Evolutionary conservation across 805 yeast genomes (phyloP).

Genomic region (Ogataea thermomethanolica): DNA sequence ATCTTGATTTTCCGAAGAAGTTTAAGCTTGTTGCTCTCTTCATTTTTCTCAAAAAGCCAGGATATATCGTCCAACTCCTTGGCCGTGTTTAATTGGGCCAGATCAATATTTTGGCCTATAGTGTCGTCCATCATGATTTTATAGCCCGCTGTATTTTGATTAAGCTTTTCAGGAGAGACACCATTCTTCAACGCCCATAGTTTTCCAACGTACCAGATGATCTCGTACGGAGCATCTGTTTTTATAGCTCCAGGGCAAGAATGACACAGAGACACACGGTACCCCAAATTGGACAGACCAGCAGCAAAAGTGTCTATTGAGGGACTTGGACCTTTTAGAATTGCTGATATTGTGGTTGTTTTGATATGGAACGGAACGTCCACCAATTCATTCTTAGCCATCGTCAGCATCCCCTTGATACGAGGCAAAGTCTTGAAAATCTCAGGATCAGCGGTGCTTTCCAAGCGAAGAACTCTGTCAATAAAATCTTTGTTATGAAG

Average conservation of each 20-base stretch:
- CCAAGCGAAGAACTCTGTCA: conserved; percentile 56
- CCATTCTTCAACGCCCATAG: conserved; percentile 53
- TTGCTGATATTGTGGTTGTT: conserved; percentile 70
- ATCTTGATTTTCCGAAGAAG: conserved; percentile 70
- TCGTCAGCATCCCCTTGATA: conserved; percentile 87
- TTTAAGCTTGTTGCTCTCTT: conserved; percentile 54
- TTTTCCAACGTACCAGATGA: conserved; percentile 68
- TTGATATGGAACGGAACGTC: conserved; percentile 77
- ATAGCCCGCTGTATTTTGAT: conserved; percentile 54
- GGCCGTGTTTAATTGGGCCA: conserved; percentile 22
- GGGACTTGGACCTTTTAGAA: conserved; percentile 80
- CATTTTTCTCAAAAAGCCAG: conserved; percentile 60
- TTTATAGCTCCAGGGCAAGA: conserved; percentile 82
- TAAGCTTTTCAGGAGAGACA: conserved; percentile 39
- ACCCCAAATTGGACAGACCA: conserved; percentile 83
- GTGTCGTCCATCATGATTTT: conserved; percentile 47
- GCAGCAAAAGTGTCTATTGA: conserved; percentile 67
- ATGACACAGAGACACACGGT: conserved; percentile 80
- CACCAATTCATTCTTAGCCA: conserved; percentile 69
- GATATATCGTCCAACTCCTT: conserved; percentile 27
- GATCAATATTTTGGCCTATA: conserved; percentile 36
- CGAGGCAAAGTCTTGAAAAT: conserved; percentile 78
- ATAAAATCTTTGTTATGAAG: conserved; percentile 72
- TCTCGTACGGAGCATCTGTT: conserved; percentile 85
- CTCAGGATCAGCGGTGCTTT: conserved; percentile 42